Evolutionary conservation across 495 filamentous ascomycete species (phyloP).

Genomic region (Choiromyces venosus): DNA sequence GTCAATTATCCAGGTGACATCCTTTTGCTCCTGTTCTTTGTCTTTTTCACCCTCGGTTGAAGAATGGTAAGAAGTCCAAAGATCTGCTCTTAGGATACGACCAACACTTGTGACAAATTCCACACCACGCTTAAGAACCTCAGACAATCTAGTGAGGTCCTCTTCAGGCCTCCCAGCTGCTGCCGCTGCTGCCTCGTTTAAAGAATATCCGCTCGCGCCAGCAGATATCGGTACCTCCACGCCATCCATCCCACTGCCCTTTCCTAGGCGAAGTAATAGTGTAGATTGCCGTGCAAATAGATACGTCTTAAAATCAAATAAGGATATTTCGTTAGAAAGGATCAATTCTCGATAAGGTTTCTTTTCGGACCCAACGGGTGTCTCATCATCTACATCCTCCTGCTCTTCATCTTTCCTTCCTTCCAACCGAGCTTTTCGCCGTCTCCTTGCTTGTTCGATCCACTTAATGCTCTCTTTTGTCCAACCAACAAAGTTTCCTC

Average conservation of each 20-base stretch:
- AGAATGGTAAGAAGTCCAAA: conserved; percentile 49
- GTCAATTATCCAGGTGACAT: conserved; percentile 54
- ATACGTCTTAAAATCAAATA: conserved; percentile 94
- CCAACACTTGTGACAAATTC: conserved; percentile 75
- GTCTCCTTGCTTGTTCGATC: conserved; percentile 39
- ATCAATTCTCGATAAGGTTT: conserved; percentile 91
- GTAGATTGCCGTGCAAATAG: conserved; percentile 85
- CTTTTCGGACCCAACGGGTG: conserved; percentile 64
- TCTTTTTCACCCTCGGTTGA: conserved; percentile 30
- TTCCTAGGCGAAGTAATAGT: conserved; percentile 75
- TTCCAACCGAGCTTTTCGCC: conserved; percentile 23
- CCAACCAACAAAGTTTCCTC: conserved; percentile 39
- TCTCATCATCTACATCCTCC: conserved; percentile 46
- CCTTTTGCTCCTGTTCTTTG: conserved; percentile 26
- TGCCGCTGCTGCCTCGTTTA: conserved; percentile 26
- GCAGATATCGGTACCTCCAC: background rate
- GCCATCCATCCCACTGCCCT: conserved; percentile 45
- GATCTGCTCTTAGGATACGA: conserved; percentile 69
- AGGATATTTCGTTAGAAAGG: conserved; percentile 89
- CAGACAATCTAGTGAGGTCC: conserved; percentile 67
- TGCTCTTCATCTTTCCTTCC: conserved; percentile 19
- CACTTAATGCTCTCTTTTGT: conserved; percentile 42
- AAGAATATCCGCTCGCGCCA: conserved; percentile 31
- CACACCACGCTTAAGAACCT: conserved; percentile 70
- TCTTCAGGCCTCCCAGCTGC: conserved; percentile 48